Conservation (phyloP, 2,329 filamentous ascomycete genomes). For the Periconia sp. region DNA sequence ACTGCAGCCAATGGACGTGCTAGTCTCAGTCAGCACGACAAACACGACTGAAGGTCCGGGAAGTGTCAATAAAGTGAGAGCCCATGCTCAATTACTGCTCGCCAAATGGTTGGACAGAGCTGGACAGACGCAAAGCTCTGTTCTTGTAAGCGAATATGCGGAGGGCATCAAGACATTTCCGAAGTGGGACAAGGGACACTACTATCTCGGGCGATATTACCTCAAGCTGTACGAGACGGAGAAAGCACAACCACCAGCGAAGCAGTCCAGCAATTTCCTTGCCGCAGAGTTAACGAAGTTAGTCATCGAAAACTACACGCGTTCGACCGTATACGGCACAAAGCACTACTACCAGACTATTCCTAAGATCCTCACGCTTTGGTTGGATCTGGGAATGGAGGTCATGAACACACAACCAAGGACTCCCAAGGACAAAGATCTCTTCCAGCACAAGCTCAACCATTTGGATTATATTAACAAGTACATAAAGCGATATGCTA, state of each 20-base stretch:
- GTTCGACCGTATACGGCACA: constrained; percentile 84
- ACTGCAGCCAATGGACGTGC: constrained; percentile 38
- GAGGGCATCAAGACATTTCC: constrained; percentile 72
- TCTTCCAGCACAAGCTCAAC: constrained; percentile 33
- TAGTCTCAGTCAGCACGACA: constrained; percentile 40
- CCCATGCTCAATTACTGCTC: constrained; percentile 82
- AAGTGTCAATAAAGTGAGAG: constrained; percentile 67
- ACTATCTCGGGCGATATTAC: constrained; percentile 96
- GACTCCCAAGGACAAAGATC: constrained; percentile 34
- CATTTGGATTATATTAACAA: constrained; percentile 56
- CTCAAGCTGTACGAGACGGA: constrained; percentile 94
- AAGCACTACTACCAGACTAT: constrained; percentile 97
- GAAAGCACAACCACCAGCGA: constrained; percentile 74
- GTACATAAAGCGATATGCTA: constrained; percentile 80
- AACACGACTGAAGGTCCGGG: constrained; percentile 40
- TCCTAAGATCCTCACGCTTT: constrained; percentile 88
- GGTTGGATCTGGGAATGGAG: constrained; percentile 87
- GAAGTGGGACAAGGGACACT: constrained; percentile 95
- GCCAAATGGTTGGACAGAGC: constrained; percentile 96
- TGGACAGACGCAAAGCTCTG: constrained; percentile 87
- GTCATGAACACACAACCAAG: constrained; percentile 51
- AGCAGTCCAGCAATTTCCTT: constrained; percentile 65
- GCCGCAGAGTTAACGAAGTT: constrained; percentile 85
- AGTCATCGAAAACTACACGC: constrained; percentile 91
- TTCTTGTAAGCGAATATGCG: constrained; percentile 75